phyloP scores from a whole-genome alignment of 805 yeast species.

The Barnettozyma californica region DNA sequence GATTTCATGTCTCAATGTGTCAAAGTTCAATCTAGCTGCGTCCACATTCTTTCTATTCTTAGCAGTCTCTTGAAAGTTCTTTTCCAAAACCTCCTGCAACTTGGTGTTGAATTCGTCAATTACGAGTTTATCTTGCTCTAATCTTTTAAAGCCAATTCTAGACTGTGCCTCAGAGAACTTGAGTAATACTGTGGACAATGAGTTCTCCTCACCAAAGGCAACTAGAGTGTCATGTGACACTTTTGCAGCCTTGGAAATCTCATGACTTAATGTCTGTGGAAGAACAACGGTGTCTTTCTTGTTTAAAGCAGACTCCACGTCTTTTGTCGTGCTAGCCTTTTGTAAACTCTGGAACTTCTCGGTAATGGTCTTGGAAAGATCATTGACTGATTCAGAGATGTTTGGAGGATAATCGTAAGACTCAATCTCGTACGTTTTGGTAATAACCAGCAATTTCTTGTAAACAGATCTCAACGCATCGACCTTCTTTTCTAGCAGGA shows the following conservation, averaged over 20 bases:
- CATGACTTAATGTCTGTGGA: slow-evolving; percentile 73
- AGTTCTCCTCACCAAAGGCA: slow-evolving; percentile 24
- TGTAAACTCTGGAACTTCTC: slow-evolving; percentile 55
- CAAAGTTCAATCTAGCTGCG: slow-evolving; percentile 63
- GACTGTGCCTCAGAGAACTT: slow-evolving; percentile 51
- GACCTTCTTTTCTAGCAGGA: slow-evolving; percentile 64
- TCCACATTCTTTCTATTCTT: slow-evolving; percentile 65
- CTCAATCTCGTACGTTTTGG: slow-evolving; percentile 65
- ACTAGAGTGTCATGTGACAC: slow-evolving; percentile 43
- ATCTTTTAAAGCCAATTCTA: slow-evolving; percentile 61
- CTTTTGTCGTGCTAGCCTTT: slow-evolving; percentile 60
- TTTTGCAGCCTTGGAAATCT: slow-evolving; percentile 52
- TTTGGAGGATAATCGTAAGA: slow-evolving; percentile 84
- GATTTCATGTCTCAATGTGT: slow-evolving; percentile 58
- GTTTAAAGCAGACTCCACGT: slow-evolving; percentile 41
- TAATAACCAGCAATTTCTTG: slow-evolving; percentile 28
- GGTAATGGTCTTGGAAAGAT: slow-evolving; percentile 53
- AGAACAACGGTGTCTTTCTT: slow-evolving; percentile 20
- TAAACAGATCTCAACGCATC: slow-evolving; percentile 40
- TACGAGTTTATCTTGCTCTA: slow-evolving; percentile 63
- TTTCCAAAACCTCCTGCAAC: slow-evolving; percentile 46
- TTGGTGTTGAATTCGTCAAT: slow-evolving; percentile 53
- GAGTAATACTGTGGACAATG: slow-evolving; percentile 26
- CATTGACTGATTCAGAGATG: slow-evolving; percentile 57
- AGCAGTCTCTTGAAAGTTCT: slow-evolving; percentile 55